Percentiles rank a stretch among this genome's conserved stretches.
Evolutionary conservation across 164 flowering plant species (phyloP).

Genomic region (Vitis riparia): DNA sequence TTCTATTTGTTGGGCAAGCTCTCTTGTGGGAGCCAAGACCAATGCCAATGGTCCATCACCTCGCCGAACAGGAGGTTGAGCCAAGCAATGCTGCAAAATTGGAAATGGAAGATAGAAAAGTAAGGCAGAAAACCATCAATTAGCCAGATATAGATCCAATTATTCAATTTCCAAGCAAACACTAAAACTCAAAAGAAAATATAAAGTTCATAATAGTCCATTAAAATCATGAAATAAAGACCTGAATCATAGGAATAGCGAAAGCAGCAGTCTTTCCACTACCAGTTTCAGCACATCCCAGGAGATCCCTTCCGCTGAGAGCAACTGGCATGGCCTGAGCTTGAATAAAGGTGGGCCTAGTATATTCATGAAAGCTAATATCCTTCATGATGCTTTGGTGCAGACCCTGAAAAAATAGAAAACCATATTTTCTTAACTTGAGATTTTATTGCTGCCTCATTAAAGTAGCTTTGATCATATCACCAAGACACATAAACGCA

Average conservation of each 20-base stretch:
- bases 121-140: background rate
- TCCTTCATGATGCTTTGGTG: conserved; percentile 56
- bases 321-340: conserved; percentile 71
- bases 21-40: conserved; percentile 72
- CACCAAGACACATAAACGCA: too few relatives aligned
- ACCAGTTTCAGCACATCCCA: conserved; percentile 76
- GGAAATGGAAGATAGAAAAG: background rate
- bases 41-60: conserved; percentile 67
- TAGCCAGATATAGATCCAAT: background rate
- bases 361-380: conserved; percentile 53
- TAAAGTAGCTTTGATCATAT: too few relatives aligned
- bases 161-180: background rate
- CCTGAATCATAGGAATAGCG: conserved; percentile 70
- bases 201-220: background rate
- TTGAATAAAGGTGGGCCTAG: conserved; percentile 63
- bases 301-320: conserved; percentile 59
- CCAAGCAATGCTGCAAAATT: conserved; percentile 52
- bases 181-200: background rate
- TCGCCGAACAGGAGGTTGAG: conserved; percentile 49
- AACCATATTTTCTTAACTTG: background rate
- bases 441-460: too few relatives aligned
- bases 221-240: conserved; percentile 2
- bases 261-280: conserved; percentile 80
- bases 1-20: conserved; percentile 67
- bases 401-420: conserved; percentile 38